Conservation (phyloP, 2,329 filamentous ascomycete species). For the Paecilomyces niveus region DNA sequence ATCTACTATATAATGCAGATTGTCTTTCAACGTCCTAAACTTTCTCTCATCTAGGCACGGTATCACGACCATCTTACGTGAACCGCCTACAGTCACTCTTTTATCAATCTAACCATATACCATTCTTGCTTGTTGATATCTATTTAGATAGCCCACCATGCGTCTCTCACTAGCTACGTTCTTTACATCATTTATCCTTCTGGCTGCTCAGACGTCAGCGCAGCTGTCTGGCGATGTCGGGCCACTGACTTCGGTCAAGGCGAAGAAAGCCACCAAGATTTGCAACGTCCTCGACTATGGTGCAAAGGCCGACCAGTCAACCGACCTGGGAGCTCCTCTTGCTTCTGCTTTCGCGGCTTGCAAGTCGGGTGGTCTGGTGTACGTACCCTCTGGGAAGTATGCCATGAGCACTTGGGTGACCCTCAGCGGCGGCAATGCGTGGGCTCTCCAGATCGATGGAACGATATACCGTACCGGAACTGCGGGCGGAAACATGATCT, state of each 20-base stretch:
- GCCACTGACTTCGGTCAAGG: constrained; percentile 34
- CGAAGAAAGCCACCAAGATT: constrained; percentile 42
- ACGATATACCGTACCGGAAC: constrained; percentile 47
- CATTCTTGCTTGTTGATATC: background rate
- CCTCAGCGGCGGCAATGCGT: constrained; percentile 40
- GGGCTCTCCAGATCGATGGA: constrained; percentile 48
- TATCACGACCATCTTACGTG: background rate
- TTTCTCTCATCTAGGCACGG: background rate
- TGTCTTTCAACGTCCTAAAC: background rate
- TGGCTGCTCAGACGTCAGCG: constrained; percentile 12
- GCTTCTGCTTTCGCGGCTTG: constrained; percentile 45
- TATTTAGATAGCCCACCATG: background rate
- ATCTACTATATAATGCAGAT: background rate
- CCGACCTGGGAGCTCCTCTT: constrained; percentile 45
- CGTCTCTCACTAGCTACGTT: background rate
- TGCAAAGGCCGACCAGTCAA: constrained; percentile 44
- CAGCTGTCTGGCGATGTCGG: constrained; percentile 39
- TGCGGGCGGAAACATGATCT: constrained; percentile 47
- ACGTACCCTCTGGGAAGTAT: constrained; percentile 45
- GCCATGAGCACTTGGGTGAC: constrained; percentile 45
- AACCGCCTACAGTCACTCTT: background rate
- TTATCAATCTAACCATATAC: background rate
- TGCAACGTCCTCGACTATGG: constrained; percentile 50
- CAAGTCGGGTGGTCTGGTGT: constrained; percentile 44
- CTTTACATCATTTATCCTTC: background rate